Conservation (phyloP, 1,139 yeast species). For the Scheffersomyces stambukii region DNA sequence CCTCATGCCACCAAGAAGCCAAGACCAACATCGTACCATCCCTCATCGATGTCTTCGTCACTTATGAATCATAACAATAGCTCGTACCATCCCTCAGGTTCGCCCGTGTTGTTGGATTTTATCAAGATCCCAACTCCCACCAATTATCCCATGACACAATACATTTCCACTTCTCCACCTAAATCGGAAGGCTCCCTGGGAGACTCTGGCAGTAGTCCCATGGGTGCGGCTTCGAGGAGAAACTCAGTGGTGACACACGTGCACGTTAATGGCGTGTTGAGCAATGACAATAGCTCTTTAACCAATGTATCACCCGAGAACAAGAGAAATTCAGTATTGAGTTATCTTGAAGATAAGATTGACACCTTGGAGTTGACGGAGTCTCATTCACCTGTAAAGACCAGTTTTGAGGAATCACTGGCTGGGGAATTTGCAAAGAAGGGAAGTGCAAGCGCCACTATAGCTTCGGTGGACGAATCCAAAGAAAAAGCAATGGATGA, state of each 20-base stretch:
- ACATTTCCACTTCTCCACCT: constrained; percentile 37
- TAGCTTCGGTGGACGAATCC: not conserved
- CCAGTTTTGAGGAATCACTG: constrained; percentile 3
- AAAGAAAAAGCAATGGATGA: constrained; percentile 5
- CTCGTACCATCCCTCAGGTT: no score
- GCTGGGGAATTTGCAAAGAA: no score
- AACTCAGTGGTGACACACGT: constrained; percentile 44
- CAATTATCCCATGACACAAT: constrained; percentile 33
- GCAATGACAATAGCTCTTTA: constrained; percentile 24
- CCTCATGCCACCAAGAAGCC: constrained; percentile 54
- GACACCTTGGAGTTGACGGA: constrained; percentile 37
- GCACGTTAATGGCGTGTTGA: constrained; percentile 45
- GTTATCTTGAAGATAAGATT: constrained; percentile 46
- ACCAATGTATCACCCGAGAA: constrained; percentile 14
- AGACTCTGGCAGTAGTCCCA: constrained; percentile 2
- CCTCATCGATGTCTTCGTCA: constrained; percentile 45
- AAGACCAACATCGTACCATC: constrained; percentile 80
- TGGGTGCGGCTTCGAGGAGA: constrained; percentile 23
- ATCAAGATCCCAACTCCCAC: constrained; percentile 33
- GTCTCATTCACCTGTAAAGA: constrained; percentile 9
- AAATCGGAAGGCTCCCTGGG: constrained; percentile 11
- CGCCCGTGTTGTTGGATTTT: no score
- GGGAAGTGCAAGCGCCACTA: not conserved
- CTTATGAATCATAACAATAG: constrained; percentile 20
- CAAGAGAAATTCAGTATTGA: constrained; percentile 40